Conservation (phyloP, 2,329 filamentous ascomycete species). For the Exophiala sp. region DNA sequence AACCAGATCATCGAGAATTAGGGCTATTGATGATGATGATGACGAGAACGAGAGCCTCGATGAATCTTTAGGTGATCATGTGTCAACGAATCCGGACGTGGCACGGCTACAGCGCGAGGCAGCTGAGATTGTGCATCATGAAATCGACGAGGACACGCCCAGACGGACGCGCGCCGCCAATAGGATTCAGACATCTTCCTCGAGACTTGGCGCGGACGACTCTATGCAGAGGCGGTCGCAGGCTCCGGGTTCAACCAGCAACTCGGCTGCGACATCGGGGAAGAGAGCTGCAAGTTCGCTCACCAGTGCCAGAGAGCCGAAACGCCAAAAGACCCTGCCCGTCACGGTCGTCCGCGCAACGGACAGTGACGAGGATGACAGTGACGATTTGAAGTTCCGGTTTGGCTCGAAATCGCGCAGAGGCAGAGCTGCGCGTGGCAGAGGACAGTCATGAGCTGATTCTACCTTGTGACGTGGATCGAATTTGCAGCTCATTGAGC, state of each 20-base stretch:
- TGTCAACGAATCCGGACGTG: conserved; percentile 12
- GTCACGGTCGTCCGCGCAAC: conserved; percentile 26
- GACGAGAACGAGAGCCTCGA: conserved; percentile 27
- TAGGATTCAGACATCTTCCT: conserved; percentile 5
- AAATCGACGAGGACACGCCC: conserved; percentile 26
- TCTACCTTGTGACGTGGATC: too few relatives aligned
- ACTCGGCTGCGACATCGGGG: conserved; percentile 3
- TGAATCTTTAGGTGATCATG: conserved; percentile 5
- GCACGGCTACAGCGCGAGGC: conserved; percentile 25
- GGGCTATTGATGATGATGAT: conserved; percentile 24
- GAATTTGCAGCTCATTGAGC: background rate
- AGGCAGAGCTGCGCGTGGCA: conserved; percentile 7
- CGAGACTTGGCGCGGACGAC: background rate
- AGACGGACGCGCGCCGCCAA: conserved; percentile 25
- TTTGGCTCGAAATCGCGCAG: conserved; percentile 18
- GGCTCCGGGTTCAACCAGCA: conserved; percentile 1
- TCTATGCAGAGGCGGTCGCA: conserved; percentile 1
- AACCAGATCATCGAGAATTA: conserved; percentile 15
- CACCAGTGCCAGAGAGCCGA: conserved; percentile 9
- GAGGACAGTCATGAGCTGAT: background rate
- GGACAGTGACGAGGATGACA: conserved; percentile 47
- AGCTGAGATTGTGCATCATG: conserved; percentile 26
- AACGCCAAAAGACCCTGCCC: conserved; percentile 32
- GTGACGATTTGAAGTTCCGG: conserved; percentile 51
- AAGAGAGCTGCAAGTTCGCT: conserved; percentile 18